phyloP scores from a whole-genome alignment of 2,329 filamentous ascomycete genomes.

The Paracorniculantispora psalliotae region DNA sequence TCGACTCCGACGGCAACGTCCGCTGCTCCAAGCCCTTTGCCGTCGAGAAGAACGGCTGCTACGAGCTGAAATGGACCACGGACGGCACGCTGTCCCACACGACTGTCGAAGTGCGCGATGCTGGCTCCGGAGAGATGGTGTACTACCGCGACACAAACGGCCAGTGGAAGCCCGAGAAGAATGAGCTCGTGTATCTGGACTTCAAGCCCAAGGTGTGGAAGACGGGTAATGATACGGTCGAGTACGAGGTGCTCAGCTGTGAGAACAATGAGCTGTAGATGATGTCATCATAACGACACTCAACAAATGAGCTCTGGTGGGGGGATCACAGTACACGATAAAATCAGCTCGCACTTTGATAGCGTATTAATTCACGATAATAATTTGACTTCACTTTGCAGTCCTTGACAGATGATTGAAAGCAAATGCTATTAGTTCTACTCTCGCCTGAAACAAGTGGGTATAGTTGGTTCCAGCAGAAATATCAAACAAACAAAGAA shows the following conservation, averaged over 20 bases:
- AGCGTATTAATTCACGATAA: not conserved
- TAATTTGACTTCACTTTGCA: not conserved
- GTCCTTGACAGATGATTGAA: no score
- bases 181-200: constrained; percentile 40
- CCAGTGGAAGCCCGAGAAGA: constrained; percentile 40
- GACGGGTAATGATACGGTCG: constrained; percentile 39
- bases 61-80: constrained; percentile 37
- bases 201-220: constrained; percentile 42
- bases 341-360: not conserved
- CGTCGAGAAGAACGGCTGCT: constrained; percentile 34
- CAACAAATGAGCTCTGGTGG: not conserved
- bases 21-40: constrained; percentile 37
- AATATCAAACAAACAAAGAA: not conserved
- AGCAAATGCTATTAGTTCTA: not conserved
- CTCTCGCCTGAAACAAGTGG: constrained; percentile 7
- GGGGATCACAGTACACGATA: not conserved
- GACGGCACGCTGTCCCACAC: constrained; percentile 34
- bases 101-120: constrained; percentile 32
- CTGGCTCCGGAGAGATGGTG: constrained; percentile 35
- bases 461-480: constrained; percentile 11
- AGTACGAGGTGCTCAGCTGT: constrained; percentile 30
- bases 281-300: not conserved
- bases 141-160: constrained; percentile 42
- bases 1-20: constrained; percentile 33
- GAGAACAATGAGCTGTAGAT: constrained; percentile 8